Base-by-base conservation (phyloP, 305 asterid genomes). In the Caryopteris hybrid region DNA sequence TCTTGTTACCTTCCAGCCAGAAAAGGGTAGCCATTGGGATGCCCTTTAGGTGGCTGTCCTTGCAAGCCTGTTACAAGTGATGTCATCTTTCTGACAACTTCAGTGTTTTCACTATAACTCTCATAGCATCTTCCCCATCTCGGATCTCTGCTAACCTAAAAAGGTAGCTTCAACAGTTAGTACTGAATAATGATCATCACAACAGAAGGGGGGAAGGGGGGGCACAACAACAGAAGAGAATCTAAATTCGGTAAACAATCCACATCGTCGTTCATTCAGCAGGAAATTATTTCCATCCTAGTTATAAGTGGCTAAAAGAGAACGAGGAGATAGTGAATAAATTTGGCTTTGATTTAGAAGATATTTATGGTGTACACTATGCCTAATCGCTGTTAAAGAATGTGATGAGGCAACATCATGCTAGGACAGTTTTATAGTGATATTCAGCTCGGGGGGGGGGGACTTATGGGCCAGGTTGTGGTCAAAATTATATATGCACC, bases 91-190 rank as follows among this genome's bases (percentile, higher is more conserved):
- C 86, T 77, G 46, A 93, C 94, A 43, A 93, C 61, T 65, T 88
- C 88, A 48, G 97, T 81, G 78, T 84, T 83, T 76, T 93, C 99
- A 74, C 97, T 80, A 62, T 88, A 90, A 72, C 99, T 88, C 75
- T 93, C 97, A 33, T 90, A 93, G 80, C 80, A 75, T 80, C 99
- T 85, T 80, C 99, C 99, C 99, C 97, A 93, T 83, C 99, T 86
- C 38, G 99, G 99, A 56, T 93, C 99, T 79, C 86, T 90, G 59
- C 83, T 80, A 21, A 93, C 95, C 99, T 93, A 77, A 48, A 78
- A 71, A 38, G 36, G 72, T 48, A 47, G 68, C 55, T 36, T 61
- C 61, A 74, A 68, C 45, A 60, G 17, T 73, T 45, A 66, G 70
- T 55, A 48, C 34, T 16, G 70, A 46, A 58, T 57, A n/a, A 46